Conservation (phyloP, 2,329 filamentous ascomycete genomes). For the Beauveria caledonica region DNA sequence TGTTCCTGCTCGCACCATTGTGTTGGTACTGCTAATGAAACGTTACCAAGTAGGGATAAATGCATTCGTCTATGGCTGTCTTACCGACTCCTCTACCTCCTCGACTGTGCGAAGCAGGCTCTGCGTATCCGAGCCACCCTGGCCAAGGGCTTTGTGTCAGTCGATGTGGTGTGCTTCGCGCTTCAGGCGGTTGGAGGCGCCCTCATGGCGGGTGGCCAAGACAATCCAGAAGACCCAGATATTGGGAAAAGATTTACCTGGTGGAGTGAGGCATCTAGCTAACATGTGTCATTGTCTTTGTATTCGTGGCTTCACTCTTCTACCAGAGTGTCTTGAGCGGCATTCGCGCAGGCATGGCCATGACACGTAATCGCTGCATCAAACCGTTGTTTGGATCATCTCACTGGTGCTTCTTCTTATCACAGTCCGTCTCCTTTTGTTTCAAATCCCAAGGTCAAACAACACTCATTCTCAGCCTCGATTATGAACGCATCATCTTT, state of each 20-base stretch:
- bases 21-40: too few species aligned
- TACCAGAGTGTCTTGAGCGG: background rate
- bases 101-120: constrained; percentile 26
- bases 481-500: constrained; percentile 47
- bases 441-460: background rate
- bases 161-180: constrained; percentile 28
- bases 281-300: constrained; percentile 37
- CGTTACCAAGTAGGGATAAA: constrained; percentile 26
- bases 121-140: constrained; percentile 27
- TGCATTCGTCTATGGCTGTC: constrained; percentile 35
- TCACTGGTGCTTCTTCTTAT: constrained; percentile 27
- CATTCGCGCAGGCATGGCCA: constrained; percentile 5
- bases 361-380: constrained; percentile 7
- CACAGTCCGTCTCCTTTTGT: constrained; percentile 15
- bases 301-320: constrained; percentile 23
- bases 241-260: constrained; percentile 32
- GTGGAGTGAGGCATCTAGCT: constrained; percentile 41
- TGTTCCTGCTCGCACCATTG: too few species aligned
- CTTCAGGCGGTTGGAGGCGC: constrained; percentile 25
- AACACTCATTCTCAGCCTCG: too few species aligned
- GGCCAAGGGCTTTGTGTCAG: constrained; percentile 28
- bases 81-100: constrained; percentile 35
- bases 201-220: constrained; percentile 13
- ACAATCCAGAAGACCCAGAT: constrained; percentile 3
- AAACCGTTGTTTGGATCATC: constrained; percentile 12